Base-by-base conservation (phyloP, 805 yeast species). In the Maudiozyma saulgeensis region DNA sequence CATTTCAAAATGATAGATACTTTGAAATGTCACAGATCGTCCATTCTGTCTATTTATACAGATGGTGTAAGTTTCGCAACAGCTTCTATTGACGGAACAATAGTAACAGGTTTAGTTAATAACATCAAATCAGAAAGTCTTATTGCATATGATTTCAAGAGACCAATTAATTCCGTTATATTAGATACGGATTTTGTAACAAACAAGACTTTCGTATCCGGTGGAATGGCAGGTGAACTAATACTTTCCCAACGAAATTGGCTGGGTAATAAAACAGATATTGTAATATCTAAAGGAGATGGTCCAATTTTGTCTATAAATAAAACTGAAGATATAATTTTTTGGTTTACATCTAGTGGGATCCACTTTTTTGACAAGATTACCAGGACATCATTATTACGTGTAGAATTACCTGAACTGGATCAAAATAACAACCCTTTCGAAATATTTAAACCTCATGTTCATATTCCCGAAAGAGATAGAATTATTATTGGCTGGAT, bases 81-180 rank as follows among this genome's bases (percentile, higher is more conserved):
- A 0, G 96, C 90, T 0, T 88, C 97, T 0, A 82, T 91, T 71
- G 99, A 93, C 62, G 99, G 99, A 0, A 85, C 96, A 0, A 84
- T 91, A 0, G 88, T 88, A 1, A 77, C 88, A 4, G 93, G 96
- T 0, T 77, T 89, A 4, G 40, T 50, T 6, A 16, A 39, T 15
- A 43, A 44, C 6, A 32, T 48, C 6, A 48, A 41, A 41, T 38
- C 43, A 2, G 69, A 87, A 1, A 51, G 54, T 1, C 78, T 84
- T 2, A 71, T 76, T 0, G 89, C 88, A 2, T 83, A 78, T 56
- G 95, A 90, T 65, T 86, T 89, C 64, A 83, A 84, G 57, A 71
- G 97, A 28, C 97, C 98, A 0, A 77, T 93, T 0, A 95, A 89
- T 61, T 81, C 95, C 0, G 95, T 91, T 3, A 86, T 88, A 0